Conservation (phyloP, 495 filamentous ascomycete genomes). For the Copromyces sp. region DNA sequence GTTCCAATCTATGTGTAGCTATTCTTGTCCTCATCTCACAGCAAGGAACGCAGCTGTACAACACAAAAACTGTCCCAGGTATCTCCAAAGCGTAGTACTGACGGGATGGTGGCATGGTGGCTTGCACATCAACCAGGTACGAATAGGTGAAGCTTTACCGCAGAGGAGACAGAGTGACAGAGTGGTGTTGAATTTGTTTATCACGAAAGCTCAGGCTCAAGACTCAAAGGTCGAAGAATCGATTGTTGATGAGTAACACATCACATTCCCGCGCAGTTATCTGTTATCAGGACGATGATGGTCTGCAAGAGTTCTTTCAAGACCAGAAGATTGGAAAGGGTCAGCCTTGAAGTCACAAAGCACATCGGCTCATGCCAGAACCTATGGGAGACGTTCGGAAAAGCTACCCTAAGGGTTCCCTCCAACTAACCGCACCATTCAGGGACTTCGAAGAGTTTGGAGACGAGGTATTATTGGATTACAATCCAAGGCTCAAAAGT, state of each 20-base stretch:
- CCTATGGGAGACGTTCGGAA: background rate
- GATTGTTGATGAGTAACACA: background rate
- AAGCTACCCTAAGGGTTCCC: background rate
- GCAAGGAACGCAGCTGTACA: background rate
- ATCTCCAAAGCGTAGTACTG: too few relatives aligned
- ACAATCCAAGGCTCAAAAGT: background rate
- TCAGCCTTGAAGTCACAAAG: background rate
- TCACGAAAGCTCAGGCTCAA: background rate
- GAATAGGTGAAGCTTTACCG: background rate
- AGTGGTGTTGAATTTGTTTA: background rate
- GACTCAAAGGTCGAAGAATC: background rate
- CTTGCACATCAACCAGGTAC: background rate
- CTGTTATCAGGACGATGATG: background rate
- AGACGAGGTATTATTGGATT: background rate
- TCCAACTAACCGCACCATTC: background rate
- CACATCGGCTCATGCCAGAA: background rate
- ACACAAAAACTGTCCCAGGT: too few relatives aligned
- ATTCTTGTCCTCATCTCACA: slow-evolving; percentile 2
- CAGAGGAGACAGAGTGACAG: background rate
- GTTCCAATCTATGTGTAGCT: slow-evolving; percentile 6
- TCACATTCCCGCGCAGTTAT: background rate
- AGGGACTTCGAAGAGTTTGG: background rate
- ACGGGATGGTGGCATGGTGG: background rate
- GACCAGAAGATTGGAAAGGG: too few relatives aligned
- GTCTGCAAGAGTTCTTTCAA: background rate